Percentiles rank a stretch among this genome's conserved stretches.
Conservation (phyloP, 768 basidiomycete genomes). For the Symmetrospora coprosmae region DNA sequence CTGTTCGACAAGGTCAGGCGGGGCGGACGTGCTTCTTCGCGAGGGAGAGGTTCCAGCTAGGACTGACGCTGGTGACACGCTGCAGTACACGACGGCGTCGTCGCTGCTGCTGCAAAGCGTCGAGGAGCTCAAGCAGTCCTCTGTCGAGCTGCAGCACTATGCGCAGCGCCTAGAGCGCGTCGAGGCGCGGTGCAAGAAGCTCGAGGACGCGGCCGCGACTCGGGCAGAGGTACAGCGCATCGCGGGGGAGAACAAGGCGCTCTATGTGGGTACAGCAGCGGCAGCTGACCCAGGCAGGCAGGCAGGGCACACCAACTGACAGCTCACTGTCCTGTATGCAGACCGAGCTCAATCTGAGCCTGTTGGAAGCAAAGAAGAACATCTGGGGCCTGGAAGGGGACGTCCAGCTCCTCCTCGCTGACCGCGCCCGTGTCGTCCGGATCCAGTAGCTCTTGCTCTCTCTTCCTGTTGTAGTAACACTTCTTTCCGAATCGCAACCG, state of each 20-base stretch:
- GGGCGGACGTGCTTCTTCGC: background rate
- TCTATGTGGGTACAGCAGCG: slow-evolving; percentile 14
- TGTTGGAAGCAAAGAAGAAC: background rate
- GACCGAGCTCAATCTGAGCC: background rate
- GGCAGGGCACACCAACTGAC: too few relatives aligned
- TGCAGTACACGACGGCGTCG: slow-evolving; percentile 16
- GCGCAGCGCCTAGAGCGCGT: background rate
- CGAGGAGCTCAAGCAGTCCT: slow-evolving; percentile 1
- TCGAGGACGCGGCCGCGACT: background rate
- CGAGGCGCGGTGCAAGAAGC: slow-evolving; percentile 4
- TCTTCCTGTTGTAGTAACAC: too few relatives aligned
- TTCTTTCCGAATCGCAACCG: too few relatives aligned
- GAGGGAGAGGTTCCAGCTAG: background rate
- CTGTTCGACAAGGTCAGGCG: slow-evolving; percentile 15
- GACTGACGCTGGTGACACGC: background rate
- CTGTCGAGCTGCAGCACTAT: slow-evolving; percentile 7
- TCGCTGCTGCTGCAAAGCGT: slow-evolving; percentile 3
- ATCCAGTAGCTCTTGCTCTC: too few relatives aligned
- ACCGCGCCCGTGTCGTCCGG: background rate
- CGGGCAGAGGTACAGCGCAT: background rate
- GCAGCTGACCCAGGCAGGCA: too few relatives aligned
- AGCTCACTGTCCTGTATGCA: too few relatives aligned
- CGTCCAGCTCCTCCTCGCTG: background rate
- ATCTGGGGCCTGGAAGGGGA: slow-evolving; percentile 15
- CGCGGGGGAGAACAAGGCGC: background rate